These are phyloP conservation scores for Apiospora sp. DNA, from an alignment of 2,329 filamentous ascomycete species.

Conservation along the genomic window DNA sequence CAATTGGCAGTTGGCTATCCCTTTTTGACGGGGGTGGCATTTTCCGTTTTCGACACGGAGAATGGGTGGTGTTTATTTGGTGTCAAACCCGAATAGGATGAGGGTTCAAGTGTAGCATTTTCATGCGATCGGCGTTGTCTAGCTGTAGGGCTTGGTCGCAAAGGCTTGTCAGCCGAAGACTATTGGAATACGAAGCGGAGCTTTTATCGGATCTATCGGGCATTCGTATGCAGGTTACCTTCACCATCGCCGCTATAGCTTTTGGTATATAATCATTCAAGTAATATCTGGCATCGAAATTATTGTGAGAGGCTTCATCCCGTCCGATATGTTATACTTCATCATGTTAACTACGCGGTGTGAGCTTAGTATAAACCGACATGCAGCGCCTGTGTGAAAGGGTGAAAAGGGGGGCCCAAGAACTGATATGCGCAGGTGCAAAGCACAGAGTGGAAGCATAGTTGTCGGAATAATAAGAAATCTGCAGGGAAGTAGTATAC, in stretches of 20 bases:
- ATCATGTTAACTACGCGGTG: neutral
- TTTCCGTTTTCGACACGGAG: neutral
- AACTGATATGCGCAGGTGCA: too few relatives aligned
- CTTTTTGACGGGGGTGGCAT: neutral
- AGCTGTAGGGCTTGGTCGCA: neutral
- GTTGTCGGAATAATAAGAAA: neutral
- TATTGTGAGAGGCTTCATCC: neutral
- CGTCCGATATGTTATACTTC: neutral
- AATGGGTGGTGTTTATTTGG: neutral
- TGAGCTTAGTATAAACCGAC: neutral
- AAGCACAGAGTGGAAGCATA: too few relatives aligned
- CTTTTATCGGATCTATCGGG: neutral
- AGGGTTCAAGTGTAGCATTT: neutral
- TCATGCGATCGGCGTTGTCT: neutral
- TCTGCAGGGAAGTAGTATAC: neutral
- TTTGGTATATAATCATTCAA: constrained; percentile 10
- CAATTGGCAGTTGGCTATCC: neutral
- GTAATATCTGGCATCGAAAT: constrained; percentile 1
- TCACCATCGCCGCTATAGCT: neutral
- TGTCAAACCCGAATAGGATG: constrained; percentile 7
- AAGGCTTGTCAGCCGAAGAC: neutral
- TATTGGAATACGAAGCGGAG: constrained; percentile 11
- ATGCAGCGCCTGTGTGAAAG: neutral
- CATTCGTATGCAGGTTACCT: neutral
- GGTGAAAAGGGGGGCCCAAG: neutral